Evolutionary conservation across 495 filamentous ascomycete species (phyloP), one percentile per base, ranked within the genome.

Genomic region (Neurospora hispaniola): DNA sequence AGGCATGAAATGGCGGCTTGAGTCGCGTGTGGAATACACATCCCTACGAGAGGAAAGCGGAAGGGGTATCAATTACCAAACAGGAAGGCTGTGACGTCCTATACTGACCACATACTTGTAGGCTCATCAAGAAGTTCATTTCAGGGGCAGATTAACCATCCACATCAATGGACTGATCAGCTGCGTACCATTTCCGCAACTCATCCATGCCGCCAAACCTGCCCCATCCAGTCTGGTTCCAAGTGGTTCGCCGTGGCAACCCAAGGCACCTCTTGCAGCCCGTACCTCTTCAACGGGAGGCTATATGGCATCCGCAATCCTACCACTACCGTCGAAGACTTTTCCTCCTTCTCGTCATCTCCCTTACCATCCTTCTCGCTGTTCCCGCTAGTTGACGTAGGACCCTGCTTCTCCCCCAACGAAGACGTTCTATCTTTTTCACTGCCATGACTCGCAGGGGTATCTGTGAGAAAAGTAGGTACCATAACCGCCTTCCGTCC

Each of bases 241-340:
- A 72, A 74, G 78, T 94, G 86, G 18, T 71, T 81, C 78, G 82
- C 80, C n/a, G 88, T 91, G 5, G 92, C 90, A 73, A 90, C 93
- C 94, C 94, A 98, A 10, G 94, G 94, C 38, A 84, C 83, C 74
- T 97, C 93, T 6, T 81, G 80, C 7, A 79, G 69, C 0, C 73
- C 82, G 77, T 97, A 97, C 31, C 82, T 84, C 41, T 87, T 85
- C 27, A 96, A 79, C 0, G 94, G 94, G 4, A 97, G 81, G 78
- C 90, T 90, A 82, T 98, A 98, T 38, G 94, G 92, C 86, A 97
- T 90, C 12, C 94, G 85, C 46, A 94, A 84, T 1, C 91, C 91
- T 20, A 96, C 88, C 0, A 85, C 75, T 20, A 77, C 75, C 71
- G 77, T 75, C n/a, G 41, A 31, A 31, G 27, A 3, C 27, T 27